Base-by-base conservation (phyloP, 1,139 yeast species). In the Taphrina confusa region DNA sequence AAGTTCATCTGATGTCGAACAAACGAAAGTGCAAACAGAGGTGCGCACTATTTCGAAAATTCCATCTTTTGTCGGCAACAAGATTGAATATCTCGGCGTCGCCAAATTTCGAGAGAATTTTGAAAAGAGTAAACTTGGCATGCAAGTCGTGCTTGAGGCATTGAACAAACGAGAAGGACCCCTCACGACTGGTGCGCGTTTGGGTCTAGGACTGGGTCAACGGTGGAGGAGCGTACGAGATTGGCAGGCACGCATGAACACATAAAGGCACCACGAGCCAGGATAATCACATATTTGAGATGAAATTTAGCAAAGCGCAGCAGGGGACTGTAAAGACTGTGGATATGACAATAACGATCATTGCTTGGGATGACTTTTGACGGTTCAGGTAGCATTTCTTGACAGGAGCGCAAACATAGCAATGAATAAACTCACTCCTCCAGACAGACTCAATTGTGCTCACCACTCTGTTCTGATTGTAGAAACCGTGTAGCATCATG, bases 31-130 rank as follows among this genome's bases (percentile, higher is more conserved):
- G 5, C 39, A 47, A 30, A 47, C 52, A 18, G 52, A 47, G 22
- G 52, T 33, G 30, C 52, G 52, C 16, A 47, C 40, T 16, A 33
- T 47, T 4, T 47, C 52, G 5, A 31, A 33, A n/a, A 42, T 47
- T 14, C 52, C 52, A 1, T 47, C 52, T 3, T 47, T 47, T 22
- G 52, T 47, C 30, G 52, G 52, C 30, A 47, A 8, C 39, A 47
- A 47, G 65, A 87, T 91, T 60, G 97, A 91, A 72, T 77, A 78
- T 49, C 90, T 96, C 96, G 84, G 95, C 50, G 83, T 82, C 67
- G 77, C 77, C 34, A 80, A 80, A 69, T 89, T 91, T 69, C 77
- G 82, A 47, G 83, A 83, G 60, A 87, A 90, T 70, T 75, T 87
- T 65, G 76, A 74, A 61, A 82, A 81, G 65, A 83, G 92, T 20